phyloP scores from a whole-genome alignment of 179 eudicot genomes.

The Spinacia oleracea region DNA sequence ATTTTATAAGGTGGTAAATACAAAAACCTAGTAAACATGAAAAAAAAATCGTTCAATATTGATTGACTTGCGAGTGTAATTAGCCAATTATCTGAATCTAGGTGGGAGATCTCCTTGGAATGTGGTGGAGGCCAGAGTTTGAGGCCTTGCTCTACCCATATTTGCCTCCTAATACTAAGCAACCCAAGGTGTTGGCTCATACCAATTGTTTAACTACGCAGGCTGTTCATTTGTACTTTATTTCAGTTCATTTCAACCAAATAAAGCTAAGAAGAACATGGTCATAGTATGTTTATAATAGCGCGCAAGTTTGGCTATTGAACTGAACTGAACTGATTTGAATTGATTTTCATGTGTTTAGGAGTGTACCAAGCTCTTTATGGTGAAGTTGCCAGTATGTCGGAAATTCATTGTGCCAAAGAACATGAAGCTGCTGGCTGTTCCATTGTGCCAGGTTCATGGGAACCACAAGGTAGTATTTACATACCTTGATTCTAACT shows the following conservation, averaged over 20 bases:
- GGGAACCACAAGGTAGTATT: constrained; percentile 66
- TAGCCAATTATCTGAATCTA: constrained; percentile 18
- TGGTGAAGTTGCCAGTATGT: constrained; percentile 62
- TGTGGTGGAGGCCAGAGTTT: constrained; percentile 72
- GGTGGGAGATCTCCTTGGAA: constrained; percentile 75
- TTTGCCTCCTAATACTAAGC: constrained; percentile 55
- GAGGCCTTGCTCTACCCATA: constrained; percentile 57
- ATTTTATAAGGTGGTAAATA: no score
- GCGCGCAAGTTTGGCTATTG: not conserved
- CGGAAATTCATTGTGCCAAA: constrained; percentile 55
- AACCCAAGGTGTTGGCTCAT: constrained; percentile 50
- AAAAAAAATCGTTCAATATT: no score
- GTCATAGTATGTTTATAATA: no score
- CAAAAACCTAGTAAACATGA: no score
- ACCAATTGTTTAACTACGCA: no score
- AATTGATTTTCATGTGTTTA: constrained; percentile 18
- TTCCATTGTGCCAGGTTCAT: constrained; percentile 65
- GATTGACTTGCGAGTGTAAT: not conserved
- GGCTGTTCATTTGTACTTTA: no score
- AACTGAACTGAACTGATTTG: not conserved
- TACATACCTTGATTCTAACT: not conserved
- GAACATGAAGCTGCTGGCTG: constrained; percentile 61
- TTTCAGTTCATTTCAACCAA: no score
- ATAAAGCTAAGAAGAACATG: no score
- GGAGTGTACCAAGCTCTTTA: constrained; percentile 73